phyloP scores from a whole-genome alignment of 2,329 filamentous ascomycete genomes.

The Neopestalotiopsis sp. region DNA sequence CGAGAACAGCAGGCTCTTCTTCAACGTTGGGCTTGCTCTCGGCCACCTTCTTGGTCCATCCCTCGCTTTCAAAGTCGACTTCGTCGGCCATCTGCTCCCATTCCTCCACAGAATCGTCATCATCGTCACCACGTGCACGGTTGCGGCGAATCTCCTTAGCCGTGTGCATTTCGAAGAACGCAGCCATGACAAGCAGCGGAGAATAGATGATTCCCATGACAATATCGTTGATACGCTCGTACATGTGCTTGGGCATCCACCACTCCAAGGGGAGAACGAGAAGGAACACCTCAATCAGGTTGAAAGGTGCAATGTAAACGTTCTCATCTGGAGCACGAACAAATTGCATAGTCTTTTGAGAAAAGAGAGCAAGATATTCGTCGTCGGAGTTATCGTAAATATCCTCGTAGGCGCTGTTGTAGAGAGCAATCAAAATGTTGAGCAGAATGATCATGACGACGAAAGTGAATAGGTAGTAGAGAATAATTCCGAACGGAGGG shows the following conservation, averaged over 20 bases:
- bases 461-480: conserved; percentile 98
- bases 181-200: conserved; percentile 80
- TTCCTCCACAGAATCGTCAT: conserved; percentile 87
- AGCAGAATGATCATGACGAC: conserved; percentile 90
- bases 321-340: conserved; percentile 97
- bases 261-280: conserved; percentile 87
- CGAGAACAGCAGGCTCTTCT: conserved; percentile 75
- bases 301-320: conserved; percentile 95
- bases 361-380: conserved; percentile 92
- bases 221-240: conserved; percentile 83
- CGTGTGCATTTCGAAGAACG: conserved; percentile 69
- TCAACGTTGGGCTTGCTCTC: conserved; percentile 82
- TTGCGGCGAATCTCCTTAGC: conserved; percentile 75
- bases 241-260: conserved; percentile 81
- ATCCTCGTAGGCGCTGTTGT: conserved; percentile 95
- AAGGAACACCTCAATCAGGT: conserved; percentile 84
- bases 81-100: conserved; percentile 84
- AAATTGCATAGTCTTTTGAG: conserved; percentile 95
- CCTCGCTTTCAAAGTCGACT: conserved; percentile 80
- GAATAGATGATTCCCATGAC: conserved; percentile 89
- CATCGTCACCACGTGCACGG: conserved; percentile 78
- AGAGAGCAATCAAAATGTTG: conserved; percentile 95
- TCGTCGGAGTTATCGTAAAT: conserved; percentile 93
- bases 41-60: conserved; percentile 82
- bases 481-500: conserved; percentile 88